Evolutionary conservation across 2,329 filamentous ascomycete species (phyloP), one percentile per base, ranked within the genome.

Genomic region (Colletotrichum sp.): DNA sequence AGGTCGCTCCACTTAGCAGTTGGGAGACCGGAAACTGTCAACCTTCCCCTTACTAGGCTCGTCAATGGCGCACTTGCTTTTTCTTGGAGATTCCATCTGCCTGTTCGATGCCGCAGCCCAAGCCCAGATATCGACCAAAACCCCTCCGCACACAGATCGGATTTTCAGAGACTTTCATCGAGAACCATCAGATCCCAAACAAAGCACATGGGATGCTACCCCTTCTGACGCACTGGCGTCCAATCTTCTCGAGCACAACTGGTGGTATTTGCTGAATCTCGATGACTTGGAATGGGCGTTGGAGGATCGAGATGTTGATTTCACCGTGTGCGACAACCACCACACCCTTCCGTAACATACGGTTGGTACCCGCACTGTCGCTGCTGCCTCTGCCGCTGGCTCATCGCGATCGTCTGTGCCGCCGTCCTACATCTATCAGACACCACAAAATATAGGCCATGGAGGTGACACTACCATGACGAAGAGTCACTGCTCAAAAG

Each of bases 221-320:
- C 62, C 63, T 66, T 72, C 70, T 69, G 73, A 73, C 64, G 73
- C 73, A 69, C 58, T 73, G 70, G 69, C 73, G 64, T 61, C 70
- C 70, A 73, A 69, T 64, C 56, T 64, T 69, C 52, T 34, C 61
- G 61, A 59, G 56, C 21, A 6, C 24, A 64, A 43, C 30, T 75
- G 73, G 70, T 75, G 69, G 73, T 36, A 75, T 75, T 75, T 73
- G 24, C 58, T 69, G 43, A 75, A 75, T 75, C 73, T 75, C 73
- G 73, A 75, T 75, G 73, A 73, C 63, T 61, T 52, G 70, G 64
- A 69, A 75, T 75, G 73, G 73, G 73, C 73, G 73, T 75, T 75
- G 70, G 70, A 70, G 43, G 73, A 75, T 75, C 73, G 73, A 75
- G 73, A 75, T 75, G 73, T 75, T 73, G 36, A 59, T 65, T 61